phyloP scores from a whole-genome alignment of 2,329 filamentous ascomycete genomes.

The Thelonectria rubi region DNA sequence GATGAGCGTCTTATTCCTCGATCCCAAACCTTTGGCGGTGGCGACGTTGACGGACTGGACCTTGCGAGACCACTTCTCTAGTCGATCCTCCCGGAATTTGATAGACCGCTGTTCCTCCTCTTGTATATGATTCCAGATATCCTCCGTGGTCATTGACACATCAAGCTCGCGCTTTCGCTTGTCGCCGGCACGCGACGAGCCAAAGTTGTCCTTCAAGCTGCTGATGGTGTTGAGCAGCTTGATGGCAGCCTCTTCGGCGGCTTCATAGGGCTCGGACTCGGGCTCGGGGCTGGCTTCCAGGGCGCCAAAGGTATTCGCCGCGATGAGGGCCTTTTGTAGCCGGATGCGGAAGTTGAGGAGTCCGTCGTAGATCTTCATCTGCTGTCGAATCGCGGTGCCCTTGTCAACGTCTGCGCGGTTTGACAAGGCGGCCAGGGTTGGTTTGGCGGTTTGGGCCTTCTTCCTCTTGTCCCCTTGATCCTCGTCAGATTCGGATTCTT shows the following conservation, averaged over 20 bases:
- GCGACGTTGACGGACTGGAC: conserved; percentile 58
- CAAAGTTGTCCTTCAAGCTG: conserved; percentile 70
- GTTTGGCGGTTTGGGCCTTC: conserved; percentile 46
- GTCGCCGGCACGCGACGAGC: conserved; percentile 60
- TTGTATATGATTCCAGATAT: conserved; percentile 78
- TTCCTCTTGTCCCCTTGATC: conserved; percentile 45
- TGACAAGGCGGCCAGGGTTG: conserved; percentile 43
- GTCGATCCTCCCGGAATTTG: conserved; percentile 71
- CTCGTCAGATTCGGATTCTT: conserved; percentile 50
- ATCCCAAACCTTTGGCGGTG: conserved; percentile 37
- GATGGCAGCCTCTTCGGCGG: conserved; percentile 85
- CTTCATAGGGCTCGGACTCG: conserved; percentile 67
- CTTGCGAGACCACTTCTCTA: conserved; percentile 93
- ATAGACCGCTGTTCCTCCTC: conserved; percentile 68
- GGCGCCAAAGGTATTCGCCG: conserved; percentile 76
- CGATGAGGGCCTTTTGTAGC: conserved; percentile 88
- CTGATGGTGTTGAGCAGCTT: conserved; percentile 86
- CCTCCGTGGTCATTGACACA: conserved; percentile 64
- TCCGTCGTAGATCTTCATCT: conserved; percentile 86
- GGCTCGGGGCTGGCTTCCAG: conserved; percentile 52
- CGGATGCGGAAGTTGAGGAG: conserved; percentile 91
- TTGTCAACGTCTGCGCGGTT: conserved; percentile 74
- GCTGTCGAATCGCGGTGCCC: conserved; percentile 84
- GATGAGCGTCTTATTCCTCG: conserved; percentile 60
- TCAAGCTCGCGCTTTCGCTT: conserved; percentile 70